Evolutionary conservation across 2,329 filamentous ascomycete species (phyloP).

Genomic region (Ambrosiella cleistominuta): DNA sequence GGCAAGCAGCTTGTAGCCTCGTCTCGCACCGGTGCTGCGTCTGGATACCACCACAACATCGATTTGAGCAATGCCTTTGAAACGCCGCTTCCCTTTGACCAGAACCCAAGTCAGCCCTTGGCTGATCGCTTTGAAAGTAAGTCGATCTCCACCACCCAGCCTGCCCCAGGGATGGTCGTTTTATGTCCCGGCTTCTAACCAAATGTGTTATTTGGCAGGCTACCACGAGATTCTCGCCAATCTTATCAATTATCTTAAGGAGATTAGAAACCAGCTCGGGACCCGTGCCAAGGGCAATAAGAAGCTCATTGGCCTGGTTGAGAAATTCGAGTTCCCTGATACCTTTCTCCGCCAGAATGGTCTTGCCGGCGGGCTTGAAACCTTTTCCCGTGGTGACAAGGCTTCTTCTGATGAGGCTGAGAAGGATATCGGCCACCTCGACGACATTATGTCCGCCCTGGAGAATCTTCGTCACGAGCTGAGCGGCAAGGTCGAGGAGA

Average conservation of each 20-base stretch:
- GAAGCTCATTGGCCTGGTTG: constrained; percentile 69
- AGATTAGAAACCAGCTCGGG: constrained; percentile 81
- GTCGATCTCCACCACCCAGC: constrained; percentile 16
- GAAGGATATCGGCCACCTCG: constrained; percentile 80
- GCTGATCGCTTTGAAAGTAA: constrained; percentile 76
- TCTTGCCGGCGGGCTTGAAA: constrained; percentile 65
- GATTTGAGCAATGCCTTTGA: constrained; percentile 56
- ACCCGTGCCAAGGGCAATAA: constrained; percentile 62
- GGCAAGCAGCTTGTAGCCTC: background rate
- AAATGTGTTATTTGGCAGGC: constrained; percentile 29
- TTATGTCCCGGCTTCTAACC: constrained; percentile 1
- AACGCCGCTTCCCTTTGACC: constrained; percentile 73
- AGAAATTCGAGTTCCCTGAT: constrained; percentile 58
- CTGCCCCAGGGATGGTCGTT: background rate
- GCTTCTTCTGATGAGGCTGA: constrained; percentile 61
- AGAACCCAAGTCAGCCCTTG: constrained; percentile 74
- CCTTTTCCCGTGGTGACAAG: constrained; percentile 53
- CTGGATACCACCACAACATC: background rate
- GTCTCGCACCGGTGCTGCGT: background rate
- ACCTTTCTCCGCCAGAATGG: constrained; percentile 66
- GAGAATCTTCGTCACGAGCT: constrained; percentile 75
- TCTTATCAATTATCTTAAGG: constrained; percentile 81
- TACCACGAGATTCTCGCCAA: constrained; percentile 95
- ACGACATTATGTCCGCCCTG: constrained; percentile 75
- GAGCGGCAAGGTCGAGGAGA: constrained; percentile 94